phyloP scores from a whole-genome alignment of 306 rosid species.

The Lathyrus tuberosus region DNA sequence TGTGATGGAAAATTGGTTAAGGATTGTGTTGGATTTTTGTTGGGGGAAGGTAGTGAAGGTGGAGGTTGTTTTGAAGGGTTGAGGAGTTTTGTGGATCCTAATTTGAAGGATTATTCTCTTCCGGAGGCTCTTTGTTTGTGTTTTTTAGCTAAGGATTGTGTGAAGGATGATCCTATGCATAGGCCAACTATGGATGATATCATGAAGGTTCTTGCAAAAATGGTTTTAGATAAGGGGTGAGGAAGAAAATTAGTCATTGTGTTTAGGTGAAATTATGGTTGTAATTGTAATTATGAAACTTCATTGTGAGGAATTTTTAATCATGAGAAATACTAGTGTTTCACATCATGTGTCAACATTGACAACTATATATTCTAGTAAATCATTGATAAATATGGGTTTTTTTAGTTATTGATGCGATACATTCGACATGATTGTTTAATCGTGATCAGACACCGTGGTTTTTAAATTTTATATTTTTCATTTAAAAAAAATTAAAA shows the following conservation, averaged over 20 bases:
- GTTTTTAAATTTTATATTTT: no score
- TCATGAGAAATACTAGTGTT: neutral
- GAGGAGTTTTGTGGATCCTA: slow-evolving; percentile 63
- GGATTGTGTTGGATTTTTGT: slow-evolving; percentile 58
- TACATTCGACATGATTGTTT: no score
- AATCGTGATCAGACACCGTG: no score
- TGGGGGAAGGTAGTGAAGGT: slow-evolving; percentile 52
- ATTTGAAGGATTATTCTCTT: slow-evolving; percentile 61
- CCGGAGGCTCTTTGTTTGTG: slow-evolving; percentile 62
- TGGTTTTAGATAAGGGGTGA: slow-evolving; percentile 41
- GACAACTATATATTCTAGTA: neutral
- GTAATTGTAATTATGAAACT: slow-evolving; percentile 25
- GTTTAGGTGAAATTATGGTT: slow-evolving; percentile 9
- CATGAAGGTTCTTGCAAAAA: slow-evolving; percentile 64
- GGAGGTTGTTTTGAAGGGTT: slow-evolving; percentile 68
- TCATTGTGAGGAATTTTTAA: neutral
- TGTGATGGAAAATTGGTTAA: slow-evolving; percentile 51
- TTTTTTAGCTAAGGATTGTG: slow-evolving; percentile 68
- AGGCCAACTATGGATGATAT: slow-evolving; percentile 72
- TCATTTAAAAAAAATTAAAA: no score
- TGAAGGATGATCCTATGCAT: slow-evolving; percentile 63
- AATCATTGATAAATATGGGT: neutral
- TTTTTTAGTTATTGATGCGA: no score
- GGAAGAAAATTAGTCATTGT: neutral
- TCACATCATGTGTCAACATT: neutral